Evolutionary conservation across 257 asterid species (phyloP).

Genomic region (Phtheirospermum japonicum): DNA sequence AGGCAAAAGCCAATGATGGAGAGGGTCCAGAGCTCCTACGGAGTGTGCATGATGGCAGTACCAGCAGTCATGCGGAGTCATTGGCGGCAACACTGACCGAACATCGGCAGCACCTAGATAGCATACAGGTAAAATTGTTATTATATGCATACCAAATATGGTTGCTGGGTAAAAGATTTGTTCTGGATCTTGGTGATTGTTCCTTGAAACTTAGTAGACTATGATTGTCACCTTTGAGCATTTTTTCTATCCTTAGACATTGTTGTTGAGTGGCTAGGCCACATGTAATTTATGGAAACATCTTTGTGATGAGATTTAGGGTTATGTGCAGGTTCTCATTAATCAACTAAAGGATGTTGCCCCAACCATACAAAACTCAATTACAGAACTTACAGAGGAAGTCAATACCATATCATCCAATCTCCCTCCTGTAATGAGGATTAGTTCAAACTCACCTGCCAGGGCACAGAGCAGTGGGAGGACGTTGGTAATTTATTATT

Average conservation of each 20-base stretch:
- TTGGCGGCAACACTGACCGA: conserved; percentile 86
- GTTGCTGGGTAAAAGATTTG: neutral
- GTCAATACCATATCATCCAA: conserved; percentile 71
- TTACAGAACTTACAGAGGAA: conserved; percentile 83
- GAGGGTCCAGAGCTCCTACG: conserved; percentile 94
- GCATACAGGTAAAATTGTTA: conserved; percentile 75
- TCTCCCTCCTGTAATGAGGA: conserved; percentile 52
- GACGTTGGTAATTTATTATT: conserved; percentile 44
- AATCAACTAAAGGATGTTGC: conserved; percentile 95
- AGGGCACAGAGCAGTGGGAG: conserved; percentile 79
- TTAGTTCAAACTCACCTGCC: conserved; percentile 66
- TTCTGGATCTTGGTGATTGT: conserved; percentile 14
- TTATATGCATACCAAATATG: conserved; percentile 18
- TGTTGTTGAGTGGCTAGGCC: conserved; percentile 25
- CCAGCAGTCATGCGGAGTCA: conserved; percentile 87
- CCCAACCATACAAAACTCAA: conserved; percentile 88
- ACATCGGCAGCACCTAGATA: conserved; percentile 88
- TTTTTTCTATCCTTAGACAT: conserved; percentile 14
- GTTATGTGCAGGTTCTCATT: conserved; percentile 75
- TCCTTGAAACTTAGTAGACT: conserved; percentile 22
- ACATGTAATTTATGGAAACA: neutral
- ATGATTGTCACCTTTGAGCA: conserved; percentile 21
- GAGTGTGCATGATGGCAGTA: conserved; percentile 61
- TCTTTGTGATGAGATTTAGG: conserved; percentile 22
- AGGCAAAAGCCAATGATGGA: conserved; percentile 94